Conservation (phyloP, 1,139 yeast species). For the Hemisphaericaspora xylanilytica region DNA sequence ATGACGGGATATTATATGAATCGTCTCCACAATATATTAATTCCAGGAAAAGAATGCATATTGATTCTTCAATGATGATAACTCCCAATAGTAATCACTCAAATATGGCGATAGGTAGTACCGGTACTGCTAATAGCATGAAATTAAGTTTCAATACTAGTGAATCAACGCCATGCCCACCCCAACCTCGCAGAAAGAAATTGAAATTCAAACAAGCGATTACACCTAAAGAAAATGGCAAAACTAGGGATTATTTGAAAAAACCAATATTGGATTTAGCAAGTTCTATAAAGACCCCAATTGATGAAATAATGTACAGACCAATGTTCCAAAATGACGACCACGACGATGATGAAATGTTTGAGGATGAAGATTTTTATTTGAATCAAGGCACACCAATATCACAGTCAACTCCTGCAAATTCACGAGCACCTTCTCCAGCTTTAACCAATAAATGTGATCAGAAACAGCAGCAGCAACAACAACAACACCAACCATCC, state of each 20-base stretch:
- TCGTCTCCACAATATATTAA: constrained; percentile 10
- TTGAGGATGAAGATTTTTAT: constrained; percentile 9
- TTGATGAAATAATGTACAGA: constrained; percentile 12
- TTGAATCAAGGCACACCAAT: constrained; percentile 25
- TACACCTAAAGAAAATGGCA: constrained; percentile 13
- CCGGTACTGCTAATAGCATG: constrained; percentile 15
- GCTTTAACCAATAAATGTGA: neutral
- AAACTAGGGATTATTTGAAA: constrained; percentile 7
- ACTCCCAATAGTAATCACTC: constrained; percentile 9
- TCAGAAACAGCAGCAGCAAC: constrained; percentile 14
- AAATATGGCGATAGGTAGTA: constrained; percentile 10
- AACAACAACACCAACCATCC: constrained; percentile 22
- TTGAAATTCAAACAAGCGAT: constrained; percentile 22
- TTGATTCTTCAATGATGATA: constrained; percentile 12
- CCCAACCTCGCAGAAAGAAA: constrained; percentile 30
- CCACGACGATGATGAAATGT: constrained; percentile 13
- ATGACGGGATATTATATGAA: constrained; percentile 1
- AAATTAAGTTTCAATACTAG: constrained; percentile 30
- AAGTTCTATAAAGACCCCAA: constrained; percentile 24
- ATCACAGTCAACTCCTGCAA: constrained; percentile 37
- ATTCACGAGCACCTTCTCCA: constrained; percentile 19
- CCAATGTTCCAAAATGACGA: neutral
- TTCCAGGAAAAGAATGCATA: constrained; percentile 11
- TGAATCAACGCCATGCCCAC: constrained; percentile 38
- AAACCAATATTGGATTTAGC: constrained; percentile 24